A percentile compares a stretch with the other conserved stretches of the same genome.
These are phyloP conservation scores for Suillus sp. DNA, from an alignment of 768 basidiomycete species.

Conservation along the genomic window DNA sequence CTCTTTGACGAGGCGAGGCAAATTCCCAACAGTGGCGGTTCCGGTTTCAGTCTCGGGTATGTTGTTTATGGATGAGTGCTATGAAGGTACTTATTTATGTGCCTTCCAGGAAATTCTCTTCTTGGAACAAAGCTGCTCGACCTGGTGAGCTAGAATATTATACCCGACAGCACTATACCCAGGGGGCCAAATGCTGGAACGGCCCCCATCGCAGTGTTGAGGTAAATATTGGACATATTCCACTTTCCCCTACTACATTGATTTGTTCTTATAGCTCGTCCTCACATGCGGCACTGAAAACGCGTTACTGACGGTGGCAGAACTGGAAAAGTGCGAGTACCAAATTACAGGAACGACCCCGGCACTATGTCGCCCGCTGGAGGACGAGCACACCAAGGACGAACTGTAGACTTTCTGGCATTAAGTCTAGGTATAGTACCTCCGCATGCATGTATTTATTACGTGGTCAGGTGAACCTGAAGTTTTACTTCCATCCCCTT, in stretches of 20 bases:
- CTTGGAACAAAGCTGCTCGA: constrained; percentile 69
- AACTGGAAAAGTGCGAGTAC: constrained; percentile 97
- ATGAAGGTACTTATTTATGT: constrained; percentile 5
- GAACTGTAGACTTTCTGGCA: constrained; percentile 25
- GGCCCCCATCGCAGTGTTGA: constrained; percentile 87
- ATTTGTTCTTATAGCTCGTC: constrained; percentile 54
- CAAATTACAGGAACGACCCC: constrained; percentile 83
- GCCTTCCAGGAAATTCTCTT: constrained; percentile 61
- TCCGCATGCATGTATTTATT: background rate
- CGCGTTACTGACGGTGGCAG: constrained; percentile 70
- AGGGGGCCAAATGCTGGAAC: constrained; percentile 94
- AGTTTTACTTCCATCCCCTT: background rate
- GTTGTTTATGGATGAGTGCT: constrained; percentile 26
- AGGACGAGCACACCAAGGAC: constrained; percentile 34
- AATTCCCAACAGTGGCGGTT: constrained; percentile 81
- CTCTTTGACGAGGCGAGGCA: constrained; percentile 88
- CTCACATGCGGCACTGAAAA: constrained; percentile 88
- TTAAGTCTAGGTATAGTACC: background rate
- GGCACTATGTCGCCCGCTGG: constrained; percentile 65
- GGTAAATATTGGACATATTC: constrained; percentile 43
- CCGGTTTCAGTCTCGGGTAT: constrained; percentile 80
- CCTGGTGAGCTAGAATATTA: constrained; percentile 77
- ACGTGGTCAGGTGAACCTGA: background rate
- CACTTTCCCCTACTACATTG: constrained; percentile 3
- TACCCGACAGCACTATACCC: constrained; percentile 76